These are phyloP conservation scores for Saccharomycopsis sp. DNA, from an alignment of 805 yeast species.

Conservation along the genomic window DNA sequence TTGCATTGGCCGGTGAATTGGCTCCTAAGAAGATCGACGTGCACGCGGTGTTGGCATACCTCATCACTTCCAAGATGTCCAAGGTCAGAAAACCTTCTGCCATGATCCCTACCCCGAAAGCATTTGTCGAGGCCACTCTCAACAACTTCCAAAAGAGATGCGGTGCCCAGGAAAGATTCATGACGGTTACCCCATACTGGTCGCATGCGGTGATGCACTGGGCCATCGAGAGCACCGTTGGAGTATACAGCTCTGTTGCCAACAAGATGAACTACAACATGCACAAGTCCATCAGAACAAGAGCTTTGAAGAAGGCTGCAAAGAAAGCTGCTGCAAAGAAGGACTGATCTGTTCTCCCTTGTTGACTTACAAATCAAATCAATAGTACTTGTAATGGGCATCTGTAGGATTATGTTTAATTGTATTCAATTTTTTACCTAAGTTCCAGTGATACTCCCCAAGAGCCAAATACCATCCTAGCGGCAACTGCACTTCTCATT, in stretches of 20 bases:
- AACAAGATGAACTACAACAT: constrained; percentile 58
- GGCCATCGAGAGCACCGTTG: constrained; percentile 66
- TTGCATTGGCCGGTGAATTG: constrained; percentile 82
- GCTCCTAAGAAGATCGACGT: constrained; percentile 66
- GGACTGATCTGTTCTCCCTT: no score
- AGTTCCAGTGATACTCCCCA: no score
- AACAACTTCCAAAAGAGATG: constrained; percentile 67
- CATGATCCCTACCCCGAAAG: constrained; percentile 72
- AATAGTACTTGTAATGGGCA: no score
- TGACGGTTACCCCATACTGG: constrained; percentile 87
- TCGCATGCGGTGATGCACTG: constrained; percentile 89
- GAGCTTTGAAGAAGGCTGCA: constrained; percentile 75
- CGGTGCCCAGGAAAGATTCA: constrained; percentile 89
- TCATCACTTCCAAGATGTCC: constrained; percentile 94
- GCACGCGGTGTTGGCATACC: constrained; percentile 73
- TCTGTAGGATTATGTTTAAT: no score
- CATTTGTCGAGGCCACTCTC: constrained; percentile 69
- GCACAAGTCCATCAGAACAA: constrained; percentile 71
- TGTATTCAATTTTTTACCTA: no score
- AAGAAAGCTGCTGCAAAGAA: constrained; percentile 17
- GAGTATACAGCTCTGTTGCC: constrained; percentile 68
- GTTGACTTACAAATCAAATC: no score
- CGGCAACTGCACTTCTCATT: no score
- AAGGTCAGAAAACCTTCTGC: constrained; percentile 72
- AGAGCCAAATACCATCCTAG: no score